Evolutionary conservation across 768 basidiomycete genomes (phyloP).

Genomic region (Lactarius trivialis): DNA sequence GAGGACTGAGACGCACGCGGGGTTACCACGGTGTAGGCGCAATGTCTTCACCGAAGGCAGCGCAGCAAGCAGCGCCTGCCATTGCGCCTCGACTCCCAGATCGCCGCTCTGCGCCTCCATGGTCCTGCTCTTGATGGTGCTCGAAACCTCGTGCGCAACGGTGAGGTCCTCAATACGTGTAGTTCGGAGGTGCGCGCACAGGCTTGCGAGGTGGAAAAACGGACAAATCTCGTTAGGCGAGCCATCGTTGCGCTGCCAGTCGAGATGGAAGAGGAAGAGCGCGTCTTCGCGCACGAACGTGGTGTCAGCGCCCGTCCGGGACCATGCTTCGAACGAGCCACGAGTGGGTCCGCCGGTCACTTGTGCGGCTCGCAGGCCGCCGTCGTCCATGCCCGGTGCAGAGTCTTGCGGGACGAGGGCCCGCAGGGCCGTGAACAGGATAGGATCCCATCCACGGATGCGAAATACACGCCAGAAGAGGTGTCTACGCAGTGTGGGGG

Average conservation of each 20-base stretch:
- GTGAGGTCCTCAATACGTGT: neutral
- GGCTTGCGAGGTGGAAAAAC: neutral
- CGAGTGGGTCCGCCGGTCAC: no score
- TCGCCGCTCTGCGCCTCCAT: neutral
- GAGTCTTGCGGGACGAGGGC: conserved; percentile 9
- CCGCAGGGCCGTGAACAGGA: neutral
- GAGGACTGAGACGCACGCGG: neutral
- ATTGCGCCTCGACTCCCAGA: neutral
- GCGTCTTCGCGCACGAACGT: neutral
- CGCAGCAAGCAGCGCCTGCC: neutral
- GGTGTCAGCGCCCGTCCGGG: neutral
- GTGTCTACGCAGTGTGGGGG: conserved; percentile 7
- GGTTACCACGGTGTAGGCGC: neutral
- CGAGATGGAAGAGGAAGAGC: conserved; percentile 1
- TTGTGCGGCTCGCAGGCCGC: no score
- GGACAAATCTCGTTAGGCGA: conserved; percentile 3
- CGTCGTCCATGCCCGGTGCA: no score
- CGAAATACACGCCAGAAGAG: no score
- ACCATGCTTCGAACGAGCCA: no score
- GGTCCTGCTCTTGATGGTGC: neutral
- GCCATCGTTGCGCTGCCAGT: neutral
- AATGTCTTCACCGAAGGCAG: neutral
- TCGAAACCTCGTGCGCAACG: no score
- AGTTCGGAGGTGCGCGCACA: conserved; percentile 1
- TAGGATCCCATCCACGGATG: neutral